Conservation (phyloP, 1,139 yeast species). For the Lodderomyces margitis region DNA sequence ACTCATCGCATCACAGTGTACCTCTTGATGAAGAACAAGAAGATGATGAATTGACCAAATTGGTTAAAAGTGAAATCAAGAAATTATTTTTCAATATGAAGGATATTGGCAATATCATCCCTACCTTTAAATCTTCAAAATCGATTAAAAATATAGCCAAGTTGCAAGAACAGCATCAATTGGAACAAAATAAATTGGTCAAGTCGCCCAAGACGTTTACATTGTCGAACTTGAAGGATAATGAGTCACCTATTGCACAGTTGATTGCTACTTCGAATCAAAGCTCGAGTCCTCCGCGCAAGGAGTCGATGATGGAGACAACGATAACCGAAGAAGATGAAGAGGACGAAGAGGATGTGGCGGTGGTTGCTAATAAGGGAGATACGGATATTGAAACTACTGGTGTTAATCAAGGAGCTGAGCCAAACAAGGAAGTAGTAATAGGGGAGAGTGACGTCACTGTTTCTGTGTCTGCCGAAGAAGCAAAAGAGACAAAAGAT, state of each 20-base stretch:
- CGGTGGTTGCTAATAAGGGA: neutral
- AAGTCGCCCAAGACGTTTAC: slow-evolving; percentile 47
- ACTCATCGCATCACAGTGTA: slow-evolving; percentile 5
- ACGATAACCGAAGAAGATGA: slow-evolving; percentile 27
- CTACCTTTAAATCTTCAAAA: slow-evolving; percentile 36
- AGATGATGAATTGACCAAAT: slow-evolving; percentile 33
- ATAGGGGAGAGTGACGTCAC: slow-evolving; percentile 1
- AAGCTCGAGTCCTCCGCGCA: slow-evolving; percentile 8
- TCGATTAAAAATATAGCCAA: slow-evolving; percentile 25
- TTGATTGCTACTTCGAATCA: slow-evolving; percentile 27
- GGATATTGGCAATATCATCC: slow-evolving; percentile 38
- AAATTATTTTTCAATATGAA: slow-evolving; percentile 36
- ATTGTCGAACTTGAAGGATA: slow-evolving; percentile 36
- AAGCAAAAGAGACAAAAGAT: neutral
- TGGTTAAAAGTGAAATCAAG: slow-evolving; percentile 39
- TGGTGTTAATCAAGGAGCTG: too few species aligned
- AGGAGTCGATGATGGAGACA: slow-evolving; percentile 13
- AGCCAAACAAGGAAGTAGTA: slow-evolving; percentile 6
- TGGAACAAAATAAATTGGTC: slow-evolving; percentile 22
- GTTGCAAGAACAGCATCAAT: slow-evolving; percentile 22
- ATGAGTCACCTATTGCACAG: slow-evolving; percentile 40
- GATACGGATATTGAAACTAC: too few species aligned
- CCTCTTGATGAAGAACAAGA: slow-evolving; percentile 15
- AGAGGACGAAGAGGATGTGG: slow-evolving; percentile 1
- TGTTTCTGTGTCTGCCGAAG: neutral